Base-by-base conservation (phyloP, 1,284 basidiomycete species). In the Rhodotorula sp. region DNA sequence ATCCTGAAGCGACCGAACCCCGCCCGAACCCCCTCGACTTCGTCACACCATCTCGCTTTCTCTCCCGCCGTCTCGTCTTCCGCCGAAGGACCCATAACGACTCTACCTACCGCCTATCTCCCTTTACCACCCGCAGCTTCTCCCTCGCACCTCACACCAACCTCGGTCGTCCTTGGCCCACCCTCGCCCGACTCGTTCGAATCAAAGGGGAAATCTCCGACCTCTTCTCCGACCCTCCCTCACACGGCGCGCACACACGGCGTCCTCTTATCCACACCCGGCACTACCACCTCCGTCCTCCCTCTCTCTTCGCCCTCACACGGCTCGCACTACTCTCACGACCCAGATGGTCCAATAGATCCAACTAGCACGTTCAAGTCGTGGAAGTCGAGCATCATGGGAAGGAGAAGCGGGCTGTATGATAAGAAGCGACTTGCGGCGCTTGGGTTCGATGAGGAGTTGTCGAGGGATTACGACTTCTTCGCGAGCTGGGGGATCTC, bases 391-490 rank as follows among this genome's bases (percentile, higher is more conserved):
- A 57, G 52, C 46, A 27, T 62, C 13, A 68, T 65, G 57, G 60
- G 61, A 30, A 39, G 64, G 36, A 44, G 51, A 29, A 66, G 59
- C 59, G 59, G 57, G 27, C 49, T 58, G n/a, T 59, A 59, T 4
- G 72, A 71, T 34, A 62, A 65, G 64, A 74, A 70, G 49, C 59
- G 70, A 9, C 39, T 74, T 19, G 64, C 64, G 10, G 66, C 65
- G 22, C 62, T 74, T 2, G 72, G 72, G 13, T 74, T 69, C 32
- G 67, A 74, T 29, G 72, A 74, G 52, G 72, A 74, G 54, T 29
- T 74, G 52, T 57, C 30, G 30, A 51, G 74, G 19, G 66, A 70
- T 46, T 75, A 69, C 56, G 74, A 75, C 58, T 75, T 75, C 27
- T 74, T 57, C 53, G 71, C 74, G 46, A 66, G 62, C 32, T 66